phyloP scores from a whole-genome alignment of 192 early-diverging fungal genomes.

The Rhizoclosmatium sp. region DNA sequence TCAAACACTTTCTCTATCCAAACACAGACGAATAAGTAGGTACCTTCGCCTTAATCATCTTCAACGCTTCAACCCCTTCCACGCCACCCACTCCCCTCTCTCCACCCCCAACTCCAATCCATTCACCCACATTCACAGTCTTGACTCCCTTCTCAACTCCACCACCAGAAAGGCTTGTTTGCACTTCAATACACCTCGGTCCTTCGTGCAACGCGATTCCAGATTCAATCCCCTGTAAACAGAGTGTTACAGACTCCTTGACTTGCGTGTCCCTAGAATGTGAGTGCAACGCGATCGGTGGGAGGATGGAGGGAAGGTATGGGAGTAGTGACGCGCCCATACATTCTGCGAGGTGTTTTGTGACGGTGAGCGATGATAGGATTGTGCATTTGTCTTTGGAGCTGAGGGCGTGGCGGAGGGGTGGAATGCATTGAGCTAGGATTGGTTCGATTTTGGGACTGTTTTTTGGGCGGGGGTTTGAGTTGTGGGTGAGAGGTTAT shows the following conservation, averaged over 20 bases:
- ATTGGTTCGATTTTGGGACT: conserved; percentile 39
- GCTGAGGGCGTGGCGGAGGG: conserved; percentile 38
- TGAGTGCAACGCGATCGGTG: conserved; percentile 42
- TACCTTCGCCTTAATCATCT: conserved; percentile 39
- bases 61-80: conserved; percentile 35
- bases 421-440: conserved; percentile 27
- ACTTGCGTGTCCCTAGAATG: conserved; percentile 26
- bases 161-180: background rate
- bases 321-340: conserved; percentile 24
- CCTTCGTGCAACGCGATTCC: conserved; percentile 11
- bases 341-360: conserved; percentile 24
- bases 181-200: background rate
- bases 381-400: conserved; percentile 30
- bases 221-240: conserved; percentile 38
- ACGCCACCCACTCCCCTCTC: conserved; percentile 14
- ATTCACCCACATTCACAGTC: conserved; percentile 25
- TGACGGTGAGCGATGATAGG: conserved; percentile 24
- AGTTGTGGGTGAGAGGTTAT: background rate
- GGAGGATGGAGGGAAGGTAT: conserved; percentile 33
- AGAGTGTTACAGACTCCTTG: conserved; percentile 33
- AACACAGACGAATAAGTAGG: conserved; percentile 45
- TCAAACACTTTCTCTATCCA: background rate
- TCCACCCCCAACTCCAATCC: conserved; percentile 39
- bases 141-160: conserved; percentile 24
- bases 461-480: background rate